Evolutionary conservation across 352 stramenopile genomes (phyloP).

Genomic region (Blastocystis sp.): DNA sequence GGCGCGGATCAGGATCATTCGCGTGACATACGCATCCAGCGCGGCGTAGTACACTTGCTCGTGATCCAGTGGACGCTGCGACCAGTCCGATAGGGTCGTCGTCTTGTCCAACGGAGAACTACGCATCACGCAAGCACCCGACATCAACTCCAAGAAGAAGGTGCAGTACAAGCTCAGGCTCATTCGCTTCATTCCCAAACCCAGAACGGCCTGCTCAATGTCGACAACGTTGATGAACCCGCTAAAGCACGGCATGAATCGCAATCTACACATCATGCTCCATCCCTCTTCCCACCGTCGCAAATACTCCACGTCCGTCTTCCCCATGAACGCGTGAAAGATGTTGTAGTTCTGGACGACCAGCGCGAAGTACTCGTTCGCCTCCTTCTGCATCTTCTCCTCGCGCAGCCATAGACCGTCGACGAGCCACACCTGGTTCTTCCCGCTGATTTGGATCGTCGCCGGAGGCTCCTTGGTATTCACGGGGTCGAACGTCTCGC

Average conservation of each 20-base stretch:
- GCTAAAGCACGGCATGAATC: background rate
- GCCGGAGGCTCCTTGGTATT: background rate
- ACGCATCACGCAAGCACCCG: too few species aligned
- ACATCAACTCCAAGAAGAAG: too few species aligned
- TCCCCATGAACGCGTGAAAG: conserved; percentile 13
- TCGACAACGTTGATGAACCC: background rate
- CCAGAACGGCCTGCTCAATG: background rate
- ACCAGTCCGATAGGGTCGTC: background rate
- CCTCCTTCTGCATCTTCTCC: background rate
- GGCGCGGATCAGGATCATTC: too few species aligned
- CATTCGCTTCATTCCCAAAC: conserved; percentile 37
- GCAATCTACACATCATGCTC: background rate
- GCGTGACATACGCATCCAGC: conserved; percentile 47
- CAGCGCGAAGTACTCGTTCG: background rate
- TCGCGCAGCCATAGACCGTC: conserved; percentile 25
- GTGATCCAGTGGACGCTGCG: background rate
- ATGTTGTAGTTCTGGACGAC: background rate
- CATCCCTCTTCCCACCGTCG: background rate
- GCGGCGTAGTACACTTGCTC: conserved; percentile 26
- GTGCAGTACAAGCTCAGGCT: too few species aligned
- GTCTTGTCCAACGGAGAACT: conserved; percentile 18
- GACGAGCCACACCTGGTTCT: conserved; percentile 20
- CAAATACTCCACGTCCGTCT: background rate
- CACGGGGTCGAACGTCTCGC: conserved; percentile 7
- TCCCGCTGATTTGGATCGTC: conserved; percentile 29